These are phyloP conservation scores for Asclepias syriaca DNA, from an alignment of 257 asterid species.

Conservation along the genomic window DNA sequence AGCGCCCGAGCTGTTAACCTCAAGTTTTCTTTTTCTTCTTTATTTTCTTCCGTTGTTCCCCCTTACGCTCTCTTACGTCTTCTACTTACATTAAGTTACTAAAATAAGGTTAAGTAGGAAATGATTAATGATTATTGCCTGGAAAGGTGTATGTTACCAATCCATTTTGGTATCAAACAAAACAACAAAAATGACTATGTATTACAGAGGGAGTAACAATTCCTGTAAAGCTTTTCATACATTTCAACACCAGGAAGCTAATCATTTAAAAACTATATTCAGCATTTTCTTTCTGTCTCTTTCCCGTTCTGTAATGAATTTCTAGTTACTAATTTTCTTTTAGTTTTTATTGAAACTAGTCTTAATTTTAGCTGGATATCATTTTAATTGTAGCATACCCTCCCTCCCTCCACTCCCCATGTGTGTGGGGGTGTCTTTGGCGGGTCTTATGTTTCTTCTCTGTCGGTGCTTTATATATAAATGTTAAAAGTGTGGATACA, in stretches of 20 bases:
- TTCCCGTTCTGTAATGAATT: neutral
- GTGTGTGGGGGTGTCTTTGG: neutral
- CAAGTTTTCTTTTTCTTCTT: neutral
- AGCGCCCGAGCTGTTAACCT: neutral
- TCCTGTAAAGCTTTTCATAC: neutral
- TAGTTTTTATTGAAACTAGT: neutral
- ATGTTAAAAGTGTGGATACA: neutral
- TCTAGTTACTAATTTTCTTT: neutral
- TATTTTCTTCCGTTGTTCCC: neutral
- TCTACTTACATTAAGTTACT: no score
- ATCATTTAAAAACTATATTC: neutral
- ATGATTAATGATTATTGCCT: no score
- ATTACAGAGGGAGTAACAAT: neutral
- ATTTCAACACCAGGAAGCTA: neutral
- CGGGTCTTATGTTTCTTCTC: neutral
- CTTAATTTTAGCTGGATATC: neutral
- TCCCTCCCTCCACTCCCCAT: neutral
- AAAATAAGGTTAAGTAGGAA: no score
- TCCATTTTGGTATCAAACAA: no score
- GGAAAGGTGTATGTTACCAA: no score
- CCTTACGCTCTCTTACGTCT: no score
- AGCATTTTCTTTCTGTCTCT: neutral
- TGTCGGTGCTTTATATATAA: neutral
- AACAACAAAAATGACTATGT: no score
- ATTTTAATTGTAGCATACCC: neutral